Evolutionary conservation across 192 early-diverging fungal species (phyloP).

Genomic region (Chytriomyces confervae): DNA sequence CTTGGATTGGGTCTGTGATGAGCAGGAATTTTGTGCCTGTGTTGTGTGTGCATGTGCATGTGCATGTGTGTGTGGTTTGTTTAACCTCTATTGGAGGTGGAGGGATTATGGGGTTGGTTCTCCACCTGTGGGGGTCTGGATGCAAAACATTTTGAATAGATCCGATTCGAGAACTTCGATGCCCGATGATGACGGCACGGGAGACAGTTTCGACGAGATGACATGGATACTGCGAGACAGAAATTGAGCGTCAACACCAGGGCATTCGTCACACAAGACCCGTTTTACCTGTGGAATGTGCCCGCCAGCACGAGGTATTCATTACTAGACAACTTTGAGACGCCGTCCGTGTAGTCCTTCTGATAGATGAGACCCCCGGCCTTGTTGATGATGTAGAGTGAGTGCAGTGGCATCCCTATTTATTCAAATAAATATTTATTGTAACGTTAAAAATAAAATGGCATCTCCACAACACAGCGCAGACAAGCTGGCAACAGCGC

Average conservation of each 20-base stretch:
- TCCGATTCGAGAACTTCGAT: slow-evolving; percentile 93
- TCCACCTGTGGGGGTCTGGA: slow-evolving; percentile 89
- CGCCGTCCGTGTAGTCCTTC: slow-evolving; percentile 83
- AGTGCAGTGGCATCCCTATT: slow-evolving; percentile 39
- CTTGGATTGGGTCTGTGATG: slow-evolving; percentile 79
- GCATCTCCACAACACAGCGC: not conserved
- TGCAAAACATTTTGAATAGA: slow-evolving; percentile 89
- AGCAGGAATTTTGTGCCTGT: slow-evolving; percentile 95
- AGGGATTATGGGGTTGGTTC: not conserved
- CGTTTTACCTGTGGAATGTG: slow-evolving; percentile 88
- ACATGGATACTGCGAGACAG: slow-evolving; percentile 82
- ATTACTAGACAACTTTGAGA: slow-evolving; percentile 86
- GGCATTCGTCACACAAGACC: not conserved
- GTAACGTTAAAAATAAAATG: not conserved
- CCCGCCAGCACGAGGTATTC: slow-evolving; percentile 98
- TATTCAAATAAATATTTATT: not conserved
- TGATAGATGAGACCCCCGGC: slow-evolving; percentile 95
- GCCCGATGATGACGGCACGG: slow-evolving; percentile 78
- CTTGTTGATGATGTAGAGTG: slow-evolving; percentile 58
- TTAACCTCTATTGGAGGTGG: not conserved
- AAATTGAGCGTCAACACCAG: not conserved
- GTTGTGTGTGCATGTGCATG: not conserved
- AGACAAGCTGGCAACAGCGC: not conserved
- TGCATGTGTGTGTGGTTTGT: no score
- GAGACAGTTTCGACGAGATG: slow-evolving; percentile 91